Evolutionary conservation across 495 filamentous ascomycete species (phyloP).

Genomic region (Bryoglossum gracile): DNA sequence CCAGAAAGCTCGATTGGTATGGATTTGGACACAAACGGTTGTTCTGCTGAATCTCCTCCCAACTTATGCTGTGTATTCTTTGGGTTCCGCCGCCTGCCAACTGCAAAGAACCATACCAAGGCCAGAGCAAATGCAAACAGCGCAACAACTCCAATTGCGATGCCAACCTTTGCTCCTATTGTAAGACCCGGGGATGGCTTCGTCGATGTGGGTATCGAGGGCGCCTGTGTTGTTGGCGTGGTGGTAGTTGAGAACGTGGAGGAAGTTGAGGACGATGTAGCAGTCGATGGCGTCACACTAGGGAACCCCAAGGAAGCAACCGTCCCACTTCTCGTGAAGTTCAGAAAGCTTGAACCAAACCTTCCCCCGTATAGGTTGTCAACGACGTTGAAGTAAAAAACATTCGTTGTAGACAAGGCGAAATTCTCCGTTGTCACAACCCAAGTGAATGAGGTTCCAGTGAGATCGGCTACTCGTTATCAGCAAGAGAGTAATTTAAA

Average conservation of each 20-base stretch:
- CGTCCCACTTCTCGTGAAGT: not conserved
- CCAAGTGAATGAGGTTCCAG: not conserved
- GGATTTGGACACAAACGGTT: too few relatives aligned
- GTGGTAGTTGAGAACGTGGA: not conserved
- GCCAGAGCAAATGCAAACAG: not conserved
- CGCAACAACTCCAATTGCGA: not conserved
- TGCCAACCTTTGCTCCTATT: not conserved
- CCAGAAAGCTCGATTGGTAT: too few relatives aligned
- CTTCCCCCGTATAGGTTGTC: not conserved
- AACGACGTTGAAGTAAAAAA: not conserved
- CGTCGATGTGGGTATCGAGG: not conserved
- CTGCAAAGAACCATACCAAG: not conserved
- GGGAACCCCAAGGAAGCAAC: not conserved
- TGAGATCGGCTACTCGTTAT: not conserved
- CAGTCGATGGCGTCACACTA: not conserved
- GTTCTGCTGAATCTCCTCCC: too few relatives aligned
- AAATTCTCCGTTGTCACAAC: not conserved
- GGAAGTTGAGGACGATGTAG: not conserved
- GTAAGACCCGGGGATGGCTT: too few relatives aligned
- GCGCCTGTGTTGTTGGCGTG: not conserved
- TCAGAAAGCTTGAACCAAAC: not conserved
- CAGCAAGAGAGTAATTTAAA: not conserved
- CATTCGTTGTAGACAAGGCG: not conserved
- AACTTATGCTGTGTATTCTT: too few relatives aligned
- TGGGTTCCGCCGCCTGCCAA: too few relatives aligned